Percentiles rank a stretch among this genome's conserved stretches.
phyloP scores from a whole-genome alignment of 2,329 filamentous ascomycete species.

The Fusarium vanettenii region DNA sequence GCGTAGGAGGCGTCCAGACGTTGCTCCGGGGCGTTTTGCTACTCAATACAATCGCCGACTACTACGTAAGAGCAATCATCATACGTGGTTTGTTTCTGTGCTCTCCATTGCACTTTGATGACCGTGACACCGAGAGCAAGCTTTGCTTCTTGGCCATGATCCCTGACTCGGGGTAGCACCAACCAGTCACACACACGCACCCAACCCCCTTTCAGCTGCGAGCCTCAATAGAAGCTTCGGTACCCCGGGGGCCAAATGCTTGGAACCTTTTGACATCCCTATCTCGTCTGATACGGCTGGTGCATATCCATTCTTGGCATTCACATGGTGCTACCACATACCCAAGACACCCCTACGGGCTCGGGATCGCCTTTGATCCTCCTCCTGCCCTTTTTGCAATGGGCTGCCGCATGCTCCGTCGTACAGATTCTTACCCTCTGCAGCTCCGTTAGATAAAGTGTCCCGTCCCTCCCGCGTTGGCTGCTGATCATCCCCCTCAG shows the following conservation, averaged over 20 bases:
- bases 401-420: slow-evolving; percentile 10
- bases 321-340: slow-evolving; percentile 13
- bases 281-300: slow-evolving; percentile 12
- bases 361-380: slow-evolving; percentile 9
- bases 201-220: neutral
- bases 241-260: neutral
- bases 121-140: neutral
- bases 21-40: neutral
- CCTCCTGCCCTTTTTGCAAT: slow-evolving; percentile 43
- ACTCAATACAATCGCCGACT: neutral
- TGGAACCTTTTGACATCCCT: neutral
- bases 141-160: neutral
- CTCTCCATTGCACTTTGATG: neutral
- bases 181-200: neutral
- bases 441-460: slow-evolving; percentile 19
- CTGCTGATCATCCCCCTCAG: neutral
- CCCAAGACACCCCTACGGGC: neutral
- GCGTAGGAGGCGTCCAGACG: neutral
- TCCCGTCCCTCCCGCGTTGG: slow-evolving; percentile 8
- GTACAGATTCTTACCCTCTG: neutral
- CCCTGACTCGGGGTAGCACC: neutral
- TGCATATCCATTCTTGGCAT: slow-evolving; percentile 35
- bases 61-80: neutral
- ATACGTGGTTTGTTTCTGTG: neutral
- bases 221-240: slow-evolving; percentile 9